phyloP scores from a whole-genome alignment of 257 asterid species.

The Orobanche coerulescens region DNA sequence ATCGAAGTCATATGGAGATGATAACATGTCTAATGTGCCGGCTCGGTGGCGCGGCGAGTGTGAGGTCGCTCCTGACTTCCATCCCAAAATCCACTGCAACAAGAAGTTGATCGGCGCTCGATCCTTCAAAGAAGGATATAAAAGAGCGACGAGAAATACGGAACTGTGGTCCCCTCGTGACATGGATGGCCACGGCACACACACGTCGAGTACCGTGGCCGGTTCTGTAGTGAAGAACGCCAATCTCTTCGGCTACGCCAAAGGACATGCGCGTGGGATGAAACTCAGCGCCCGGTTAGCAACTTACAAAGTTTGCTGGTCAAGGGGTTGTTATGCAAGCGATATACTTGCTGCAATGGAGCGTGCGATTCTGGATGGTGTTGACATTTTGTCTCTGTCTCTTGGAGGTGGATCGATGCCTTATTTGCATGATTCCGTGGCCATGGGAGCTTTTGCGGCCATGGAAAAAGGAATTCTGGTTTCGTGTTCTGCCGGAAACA shows the following conservation, averaged over 20 bases:
- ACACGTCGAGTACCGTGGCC: constrained; percentile 54
- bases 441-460: constrained; percentile 57
- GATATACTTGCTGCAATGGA: constrained; percentile 63
- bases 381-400: constrained; percentile 55
- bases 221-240: constrained; percentile 38
- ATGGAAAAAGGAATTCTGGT: constrained; percentile 54
- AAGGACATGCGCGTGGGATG: constrained; percentile 62
- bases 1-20: constrained; percentile 26
- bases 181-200: constrained; percentile 58
- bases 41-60: constrained; percentile 34
- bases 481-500: constrained; percentile 54
- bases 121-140: constrained; percentile 27
- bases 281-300: constrained; percentile 54
- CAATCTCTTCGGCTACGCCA: constrained; percentile 49
- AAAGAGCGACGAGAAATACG: background rate
- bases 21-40: constrained; percentile 29
- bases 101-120: constrained; percentile 38
- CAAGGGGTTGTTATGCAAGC: constrained; percentile 36
- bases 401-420: constrained; percentile 37
- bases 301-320: constrained; percentile 58
- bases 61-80: constrained; percentile 25
- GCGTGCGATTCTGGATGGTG: constrained; percentile 56
- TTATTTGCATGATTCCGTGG: constrained; percentile 31
- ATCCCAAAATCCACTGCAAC: constrained; percentile 33
- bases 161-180: constrained; percentile 41